Conservation (phyloP, 2,329 filamentous ascomycete species). For the Moelleriella libera region DNA sequence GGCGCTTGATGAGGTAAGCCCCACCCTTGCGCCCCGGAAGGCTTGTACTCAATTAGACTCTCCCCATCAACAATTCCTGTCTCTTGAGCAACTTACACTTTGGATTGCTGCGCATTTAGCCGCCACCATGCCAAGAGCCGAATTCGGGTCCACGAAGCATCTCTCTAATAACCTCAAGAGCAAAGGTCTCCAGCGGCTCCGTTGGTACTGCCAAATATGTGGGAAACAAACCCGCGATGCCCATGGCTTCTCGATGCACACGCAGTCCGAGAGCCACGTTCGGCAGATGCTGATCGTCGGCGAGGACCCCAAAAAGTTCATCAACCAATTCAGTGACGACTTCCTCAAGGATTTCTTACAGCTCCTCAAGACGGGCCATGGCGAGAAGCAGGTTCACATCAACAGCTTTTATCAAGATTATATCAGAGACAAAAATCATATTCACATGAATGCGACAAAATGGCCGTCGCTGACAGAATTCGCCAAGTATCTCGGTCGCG, state of each 20-base stretch:
- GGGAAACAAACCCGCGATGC: slow-evolving; percentile 54
- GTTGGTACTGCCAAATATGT: slow-evolving; percentile 87
- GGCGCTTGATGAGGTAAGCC: too few relatives aligned
- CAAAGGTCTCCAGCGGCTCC: slow-evolving; percentile 61
- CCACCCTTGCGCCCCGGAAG: too few relatives aligned
- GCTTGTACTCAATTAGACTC: too few relatives aligned
- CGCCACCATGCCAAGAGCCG: slow-evolving; percentile 71
- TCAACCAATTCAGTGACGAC: slow-evolving; percentile 67
- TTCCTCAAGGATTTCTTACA: slow-evolving; percentile 71
- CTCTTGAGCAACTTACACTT: too few relatives aligned
- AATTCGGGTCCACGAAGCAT: slow-evolving; percentile 83
- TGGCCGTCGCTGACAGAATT: slow-evolving; percentile 86
- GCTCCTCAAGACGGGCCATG: slow-evolving; percentile 69
- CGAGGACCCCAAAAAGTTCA: slow-evolving; percentile 72
- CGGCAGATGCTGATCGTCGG: slow-evolving; percentile 80
- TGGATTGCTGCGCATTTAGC: not conserved
- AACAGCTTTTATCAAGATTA: slow-evolving; percentile 96
- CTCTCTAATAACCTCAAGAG: slow-evolving; percentile 84
- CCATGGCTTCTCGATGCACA: slow-evolving; percentile 87
- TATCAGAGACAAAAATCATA: slow-evolving; percentile 64
- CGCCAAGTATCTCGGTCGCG: slow-evolving; percentile 70
- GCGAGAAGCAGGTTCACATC: slow-evolving; percentile 76
- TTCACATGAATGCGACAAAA: slow-evolving; percentile 88
- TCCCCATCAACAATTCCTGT: too few relatives aligned
- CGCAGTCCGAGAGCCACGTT: slow-evolving; percentile 71